Evolutionary conservation across 140 eudicot species (phyloP), one percentile per base, ranked within the genome.

Genomic region (Oenanthe javanica): DNA sequence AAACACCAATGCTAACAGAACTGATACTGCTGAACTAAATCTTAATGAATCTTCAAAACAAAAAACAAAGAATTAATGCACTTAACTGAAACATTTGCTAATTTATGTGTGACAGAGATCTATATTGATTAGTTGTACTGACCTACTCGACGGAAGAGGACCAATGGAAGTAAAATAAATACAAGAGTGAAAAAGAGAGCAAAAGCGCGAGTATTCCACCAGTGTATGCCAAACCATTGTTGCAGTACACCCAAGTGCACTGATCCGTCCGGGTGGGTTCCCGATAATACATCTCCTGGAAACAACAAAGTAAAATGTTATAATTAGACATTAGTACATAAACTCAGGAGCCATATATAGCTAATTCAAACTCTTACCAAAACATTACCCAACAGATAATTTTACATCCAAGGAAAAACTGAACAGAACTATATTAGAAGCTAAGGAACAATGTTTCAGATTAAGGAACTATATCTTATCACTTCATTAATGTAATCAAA

Each of bases 121-220:
- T 38, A 21, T 25, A 42, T 15, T 15, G 36, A 12, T 74, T 81
- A 81, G 5, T 78, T 1, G 4, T 55, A 84, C 97, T 84, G 31
- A 94, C 98, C 98, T 61, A 94, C 95, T 43, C 96, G 97, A 3
- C 97, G 98, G 67, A 59, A 90, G 66, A 94, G 85, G 75, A 90
- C 93, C 23, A 94, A 81, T 0, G 98, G 98, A 79, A 94, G 97
- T 89, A 94, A 81, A 75, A 94, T 86, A n/a, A 92, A 90, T 21
- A 92, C 61, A 0, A 89, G 84, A 9, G 91, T 76, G 83, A 87
- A 82, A 77, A 92, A 87, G 77, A 94, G 87, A 1, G 97, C 89
- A 23, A 87, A 81, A 1, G 89, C 81, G 0, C 98, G 98, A 15
- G 91, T 64, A 50, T 89, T 94, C 98, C 98, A 94, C 98, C 98